Percentiles rank a stretch among this genome's conserved stretches.
These are phyloP conservation scores for Dendrocalamus latiflorus DNA, from an alignment of 202 grass and related monocot genomes.

Conservation along the genomic window DNA sequence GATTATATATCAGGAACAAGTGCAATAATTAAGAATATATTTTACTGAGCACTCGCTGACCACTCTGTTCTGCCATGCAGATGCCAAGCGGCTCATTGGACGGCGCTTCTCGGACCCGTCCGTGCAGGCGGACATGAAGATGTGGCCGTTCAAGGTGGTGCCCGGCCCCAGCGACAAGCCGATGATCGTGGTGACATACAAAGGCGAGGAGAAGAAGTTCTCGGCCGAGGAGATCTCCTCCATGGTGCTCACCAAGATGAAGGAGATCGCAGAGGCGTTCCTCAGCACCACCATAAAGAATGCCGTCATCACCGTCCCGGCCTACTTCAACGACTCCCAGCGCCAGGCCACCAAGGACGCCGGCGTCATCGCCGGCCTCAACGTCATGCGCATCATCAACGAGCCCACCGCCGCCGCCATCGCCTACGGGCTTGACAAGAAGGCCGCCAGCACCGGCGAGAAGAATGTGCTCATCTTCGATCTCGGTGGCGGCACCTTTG, in stretches of 20 bases:
- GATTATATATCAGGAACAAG: neutral
- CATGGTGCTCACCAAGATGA: constrained; percentile 86
- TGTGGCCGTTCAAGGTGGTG: constrained; percentile 90
- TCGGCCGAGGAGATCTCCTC: constrained; percentile 81
- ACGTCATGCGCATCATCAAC: constrained; percentile 90
- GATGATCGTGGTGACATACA: constrained; percentile 67
- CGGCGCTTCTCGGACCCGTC: constrained; percentile 66
- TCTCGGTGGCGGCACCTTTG: constrained; percentile 79
- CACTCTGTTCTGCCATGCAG: constrained; percentile 19
- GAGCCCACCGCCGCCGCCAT: constrained; percentile 68
- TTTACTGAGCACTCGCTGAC: neutral
- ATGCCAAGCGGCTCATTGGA: constrained; percentile 78
- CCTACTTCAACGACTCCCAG: constrained; percentile 93
- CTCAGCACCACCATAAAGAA: constrained; percentile 61
- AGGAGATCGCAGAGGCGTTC: constrained; percentile 65
- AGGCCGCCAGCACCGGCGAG: constrained; percentile 40
- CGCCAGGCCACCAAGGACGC: constrained; percentile 86
- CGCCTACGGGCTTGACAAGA: constrained; percentile 79
- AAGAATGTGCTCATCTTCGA: constrained; percentile 90
- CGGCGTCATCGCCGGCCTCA: constrained; percentile 75
- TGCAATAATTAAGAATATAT: neutral
- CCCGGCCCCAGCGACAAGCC: constrained; percentile 56
- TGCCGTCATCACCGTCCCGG: constrained; percentile 76
- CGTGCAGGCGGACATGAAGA: constrained; percentile 69
- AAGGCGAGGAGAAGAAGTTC: constrained; percentile 72